Base-by-base conservation (phyloP, 108 stramenopile genomes). In the Pseudonitzschia multistriata region DNA sequence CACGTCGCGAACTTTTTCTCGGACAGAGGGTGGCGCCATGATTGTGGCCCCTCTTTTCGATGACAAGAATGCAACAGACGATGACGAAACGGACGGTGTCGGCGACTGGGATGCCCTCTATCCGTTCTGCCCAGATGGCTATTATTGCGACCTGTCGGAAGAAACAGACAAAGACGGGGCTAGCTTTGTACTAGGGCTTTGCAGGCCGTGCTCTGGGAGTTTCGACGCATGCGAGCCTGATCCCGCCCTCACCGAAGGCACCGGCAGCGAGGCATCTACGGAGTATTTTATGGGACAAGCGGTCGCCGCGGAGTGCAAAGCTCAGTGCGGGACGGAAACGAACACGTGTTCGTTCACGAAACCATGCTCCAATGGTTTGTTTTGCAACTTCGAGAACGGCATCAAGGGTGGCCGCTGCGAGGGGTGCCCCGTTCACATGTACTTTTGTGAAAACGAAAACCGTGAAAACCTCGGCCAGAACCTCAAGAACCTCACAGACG, bases 321-420 rank as follows among this genome's bases (percentile, higher is more conserved):
- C 33, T 5, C 57, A 36, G 35, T 59, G 57, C 19, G 57, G 57
- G 29, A n/a, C n/a, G 17, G 31, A 30, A 19, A 33, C 7, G 34
- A 59, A 59, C 19, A 33, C n/a, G 13, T 59, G 57, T n/a, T 59
- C 57, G 57, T 29, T 29, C 14, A 33, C 29, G 15, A 29, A 59
- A 34, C 28, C 25, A 6, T 59, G 57, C 29, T 29, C 57, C 35
- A 30, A 33, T 33, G 57, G 57, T 59, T 29, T 59, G 57, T 59
- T 59, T n/a, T 59, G 57, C 35, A 59, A 59, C 35, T 59, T 59
- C 19, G 57, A 59, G 29, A 35, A 33, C 29, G 57, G n/a, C 57
- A 17, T n/a, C 5, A 33, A 59, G 10, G 33, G 50, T 24, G 50
- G 57, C n/a, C 13, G 35, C 13, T 59, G 57, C 19, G 34, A 35